These are phyloP conservation scores for Fusarium liriodendri DNA, from an alignment of 2,329 filamentous ascomycete genomes.

Conservation along the genomic window DNA sequence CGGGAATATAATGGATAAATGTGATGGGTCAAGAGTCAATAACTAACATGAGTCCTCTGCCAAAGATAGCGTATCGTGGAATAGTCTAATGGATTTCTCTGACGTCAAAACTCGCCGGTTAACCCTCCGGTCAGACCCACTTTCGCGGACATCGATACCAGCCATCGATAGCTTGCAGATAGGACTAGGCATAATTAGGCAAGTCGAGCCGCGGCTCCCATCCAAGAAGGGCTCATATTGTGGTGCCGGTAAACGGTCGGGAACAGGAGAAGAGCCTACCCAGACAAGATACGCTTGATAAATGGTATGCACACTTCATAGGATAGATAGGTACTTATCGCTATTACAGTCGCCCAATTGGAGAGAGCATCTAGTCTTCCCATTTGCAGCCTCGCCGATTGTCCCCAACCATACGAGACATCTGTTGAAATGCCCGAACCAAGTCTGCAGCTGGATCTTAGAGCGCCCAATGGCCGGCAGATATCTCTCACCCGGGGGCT, in stretches of 20 bases:
- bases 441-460: constrained; percentile 43
- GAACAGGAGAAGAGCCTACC: background rate
- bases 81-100: background rate
- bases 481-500: constrained; percentile 76
- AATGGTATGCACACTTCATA: background rate
- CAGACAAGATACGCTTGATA: background rate
- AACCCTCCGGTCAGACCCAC: background rate
- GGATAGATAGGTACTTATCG: background rate
- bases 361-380: background rate
- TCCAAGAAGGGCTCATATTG: background rate
- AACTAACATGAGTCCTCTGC: background rate
- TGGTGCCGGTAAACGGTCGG: background rate
- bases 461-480: constrained; percentile 69
- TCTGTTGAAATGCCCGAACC: background rate
- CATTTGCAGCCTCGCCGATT: background rate
- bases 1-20: background rate
- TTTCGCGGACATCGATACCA: background rate
- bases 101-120: background rate
- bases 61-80: background rate
- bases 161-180: background rate
- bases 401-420: background rate
- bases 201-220: background rate
- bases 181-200: background rate
- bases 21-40: background rate
- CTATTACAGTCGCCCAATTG: background rate